Conservation (phyloP, 139 green algal genomes). For the Asterochloris sp. region DNA sequence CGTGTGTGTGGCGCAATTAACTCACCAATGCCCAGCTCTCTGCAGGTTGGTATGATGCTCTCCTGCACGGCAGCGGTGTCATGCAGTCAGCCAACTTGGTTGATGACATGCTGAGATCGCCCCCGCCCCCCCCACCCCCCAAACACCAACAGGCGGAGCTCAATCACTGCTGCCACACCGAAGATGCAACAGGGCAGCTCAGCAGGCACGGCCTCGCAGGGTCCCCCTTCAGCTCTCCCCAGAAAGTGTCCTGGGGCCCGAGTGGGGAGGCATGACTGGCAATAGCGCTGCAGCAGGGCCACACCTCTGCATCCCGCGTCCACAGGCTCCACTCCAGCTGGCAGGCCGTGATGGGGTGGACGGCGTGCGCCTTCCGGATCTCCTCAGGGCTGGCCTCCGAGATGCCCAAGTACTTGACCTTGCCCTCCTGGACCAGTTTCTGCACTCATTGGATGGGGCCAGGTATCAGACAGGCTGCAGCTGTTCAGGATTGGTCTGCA, state of each 20-base stretch:
- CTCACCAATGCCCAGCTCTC: slow-evolving; percentile 63
- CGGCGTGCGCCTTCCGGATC: slow-evolving; percentile 52
- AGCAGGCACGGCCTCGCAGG: too few relatives aligned
- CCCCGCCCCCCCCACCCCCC: too few relatives aligned
- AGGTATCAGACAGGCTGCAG: too few relatives aligned
- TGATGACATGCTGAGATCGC: too few relatives aligned
- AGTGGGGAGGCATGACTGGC: background rate
- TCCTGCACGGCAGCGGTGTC: slow-evolving; percentile 10
- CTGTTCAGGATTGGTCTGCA: too few relatives aligned
- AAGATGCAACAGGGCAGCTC: too few relatives aligned
- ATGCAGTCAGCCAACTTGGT: too few relatives aligned
- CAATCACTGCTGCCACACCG: too few relatives aligned
- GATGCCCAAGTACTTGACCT: slow-evolving; percentile 63
- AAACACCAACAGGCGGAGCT: too few relatives aligned
- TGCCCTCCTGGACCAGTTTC: slow-evolving; percentile 51
- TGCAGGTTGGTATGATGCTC: slow-evolving; percentile 50
- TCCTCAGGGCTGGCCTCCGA: slow-evolving; percentile 48
- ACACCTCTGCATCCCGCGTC: slow-evolving; percentile 56
- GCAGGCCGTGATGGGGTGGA: slow-evolving; percentile 57
- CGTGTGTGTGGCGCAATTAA: too few relatives aligned
- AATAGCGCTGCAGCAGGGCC: background rate
- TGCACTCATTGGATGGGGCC: background rate
- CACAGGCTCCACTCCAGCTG: slow-evolving; percentile 67
- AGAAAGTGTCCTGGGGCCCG: too few relatives aligned
- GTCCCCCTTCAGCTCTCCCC: too few relatives aligned